Conservation (phyloP, 2,329 filamentous ascomycete species). For the Aureobasidium lini region DNA sequence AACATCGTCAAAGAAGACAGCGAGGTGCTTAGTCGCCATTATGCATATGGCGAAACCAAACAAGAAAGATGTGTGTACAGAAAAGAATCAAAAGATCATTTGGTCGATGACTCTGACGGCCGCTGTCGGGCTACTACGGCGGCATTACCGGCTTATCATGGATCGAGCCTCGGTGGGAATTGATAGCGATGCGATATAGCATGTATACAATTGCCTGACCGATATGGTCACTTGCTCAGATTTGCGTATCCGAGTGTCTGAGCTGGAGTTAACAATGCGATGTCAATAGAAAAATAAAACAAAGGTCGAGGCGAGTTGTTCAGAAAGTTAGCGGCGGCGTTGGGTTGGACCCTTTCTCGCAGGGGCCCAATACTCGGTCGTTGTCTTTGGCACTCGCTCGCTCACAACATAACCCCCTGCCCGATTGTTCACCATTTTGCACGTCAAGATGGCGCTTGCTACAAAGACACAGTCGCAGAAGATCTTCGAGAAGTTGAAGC, state of each 20-base stretch:
- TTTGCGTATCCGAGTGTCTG: not conserved
- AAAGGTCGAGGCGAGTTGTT: not conserved
- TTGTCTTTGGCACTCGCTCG: not conserved
- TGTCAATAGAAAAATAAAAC: not conserved
- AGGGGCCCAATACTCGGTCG: constrained; percentile 1
- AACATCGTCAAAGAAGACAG: not conserved
- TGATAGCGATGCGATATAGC: not conserved
- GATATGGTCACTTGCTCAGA: no score
- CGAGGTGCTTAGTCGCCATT: not conserved
- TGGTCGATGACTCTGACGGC: not conserved
- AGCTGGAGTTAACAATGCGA: not conserved
- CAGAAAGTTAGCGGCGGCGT: not conserved
- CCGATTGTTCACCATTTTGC: not conserved
- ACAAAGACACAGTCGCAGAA: constrained; percentile 92
- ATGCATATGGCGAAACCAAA: no score
- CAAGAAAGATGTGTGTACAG: not conserved
- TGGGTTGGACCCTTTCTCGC: constrained; percentile 5
- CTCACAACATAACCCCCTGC: not conserved
- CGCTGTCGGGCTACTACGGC: constrained; percentile 1
- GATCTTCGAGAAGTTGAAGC: constrained; percentile 96
- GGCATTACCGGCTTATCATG: not conserved
- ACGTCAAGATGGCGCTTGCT: constrained; percentile 52
- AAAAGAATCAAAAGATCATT: not conserved
- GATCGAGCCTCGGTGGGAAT: no score
- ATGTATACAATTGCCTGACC: not conserved